Percentiles rank a stretch among this genome's conserved stretches.
phyloP scores from a whole-genome alignment of 2,329 filamentous ascomycete genomes.

The Aspergillus sclerotialis region DNA sequence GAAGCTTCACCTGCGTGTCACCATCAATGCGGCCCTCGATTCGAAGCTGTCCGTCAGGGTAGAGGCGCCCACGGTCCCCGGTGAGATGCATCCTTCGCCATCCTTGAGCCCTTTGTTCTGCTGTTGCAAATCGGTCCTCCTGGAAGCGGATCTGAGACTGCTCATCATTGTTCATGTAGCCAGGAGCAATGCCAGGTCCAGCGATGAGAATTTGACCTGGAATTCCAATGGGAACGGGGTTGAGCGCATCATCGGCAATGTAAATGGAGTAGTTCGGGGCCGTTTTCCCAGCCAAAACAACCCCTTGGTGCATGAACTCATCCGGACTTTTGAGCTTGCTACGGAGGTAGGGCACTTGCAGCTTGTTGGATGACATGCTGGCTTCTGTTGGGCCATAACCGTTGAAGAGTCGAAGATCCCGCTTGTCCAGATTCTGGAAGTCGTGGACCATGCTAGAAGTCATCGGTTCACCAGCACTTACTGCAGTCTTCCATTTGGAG shows the following conservation, averaged over 20 bases:
- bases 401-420: conserved; percentile 6
- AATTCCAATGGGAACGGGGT: conserved; percentile 32
- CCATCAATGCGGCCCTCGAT: conserved; percentile 19
- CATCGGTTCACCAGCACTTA: not conserved
- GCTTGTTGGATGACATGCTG: too few relatives aligned
- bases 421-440: conserved; percentile 2
- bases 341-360: too few relatives aligned
- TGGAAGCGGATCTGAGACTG: conserved; percentile 13
- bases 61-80: conserved; percentile 21
- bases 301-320: too few relatives aligned
- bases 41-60: conserved; percentile 17
- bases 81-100: conserved; percentile 16
- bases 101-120: not conserved
- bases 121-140: conserved; percentile 5
- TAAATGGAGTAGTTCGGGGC: conserved; percentile 31
- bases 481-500: conserved; percentile 1
- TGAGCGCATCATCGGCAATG: conserved; percentile 28
- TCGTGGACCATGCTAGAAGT: not conserved
- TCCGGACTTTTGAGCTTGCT: too few relatives aligned
- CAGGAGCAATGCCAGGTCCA: conserved; percentile 15
- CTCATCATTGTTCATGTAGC: conserved; percentile 11
- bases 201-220: conserved; percentile 39
- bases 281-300: too few relatives aligned
- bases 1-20: conserved; percentile 19
- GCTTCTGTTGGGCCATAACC: conserved; percentile 12